Evolutionary conservation across 805 yeast species (phyloP).

Genomic region (Maudiozyma saulgeensis): DNA sequence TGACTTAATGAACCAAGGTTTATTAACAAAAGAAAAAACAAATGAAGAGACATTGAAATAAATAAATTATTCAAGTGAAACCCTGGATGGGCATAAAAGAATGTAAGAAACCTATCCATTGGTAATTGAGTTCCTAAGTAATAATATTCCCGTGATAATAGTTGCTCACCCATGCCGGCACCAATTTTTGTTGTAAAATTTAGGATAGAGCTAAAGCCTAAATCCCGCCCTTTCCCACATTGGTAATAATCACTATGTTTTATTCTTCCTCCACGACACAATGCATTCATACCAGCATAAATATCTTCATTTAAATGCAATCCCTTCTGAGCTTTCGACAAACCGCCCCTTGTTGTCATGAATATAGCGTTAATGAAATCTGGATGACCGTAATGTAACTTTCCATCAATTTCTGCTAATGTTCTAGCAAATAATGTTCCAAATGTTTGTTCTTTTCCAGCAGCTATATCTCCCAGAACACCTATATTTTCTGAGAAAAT

Average conservation of each 20-base stretch:
- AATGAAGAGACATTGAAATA: constrained; percentile 76
- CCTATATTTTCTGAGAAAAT: constrained; percentile 91
- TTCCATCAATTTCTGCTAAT: constrained; percentile 87
- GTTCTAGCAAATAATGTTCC: constrained; percentile 94
- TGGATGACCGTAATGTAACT: constrained; percentile 93
- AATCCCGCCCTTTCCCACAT: constrained; percentile 94
- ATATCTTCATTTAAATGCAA: constrained; percentile 90
- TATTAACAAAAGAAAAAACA: constrained; percentile 71
- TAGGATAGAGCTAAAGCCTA: constrained; percentile 85
- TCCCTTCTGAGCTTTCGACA: constrained; percentile 91
- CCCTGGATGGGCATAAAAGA: constrained; percentile 95
- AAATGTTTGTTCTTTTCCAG: constrained; percentile 94
- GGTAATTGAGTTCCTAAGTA: constrained; percentile 85
- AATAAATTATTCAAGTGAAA: constrained; percentile 87
- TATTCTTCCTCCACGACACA: constrained; percentile 83
- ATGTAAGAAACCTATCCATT: constrained; percentile 79
- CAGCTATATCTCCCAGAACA: constrained; percentile 89
- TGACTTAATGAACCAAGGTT: constrained; percentile 71
- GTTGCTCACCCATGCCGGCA: constrained; percentile 97
- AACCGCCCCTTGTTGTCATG: constrained; percentile 93
- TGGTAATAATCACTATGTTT: constrained; percentile 94
- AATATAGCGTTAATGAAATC: constrained; percentile 84
- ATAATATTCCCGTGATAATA: constrained; percentile 83
- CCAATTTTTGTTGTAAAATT: constrained; percentile 95
- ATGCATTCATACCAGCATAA: constrained; percentile 88